These are phyloP conservation scores for Vitis hybrid DNA, from an alignment of 177 flowering plant genomes.

Conservation along the genomic window DNA sequence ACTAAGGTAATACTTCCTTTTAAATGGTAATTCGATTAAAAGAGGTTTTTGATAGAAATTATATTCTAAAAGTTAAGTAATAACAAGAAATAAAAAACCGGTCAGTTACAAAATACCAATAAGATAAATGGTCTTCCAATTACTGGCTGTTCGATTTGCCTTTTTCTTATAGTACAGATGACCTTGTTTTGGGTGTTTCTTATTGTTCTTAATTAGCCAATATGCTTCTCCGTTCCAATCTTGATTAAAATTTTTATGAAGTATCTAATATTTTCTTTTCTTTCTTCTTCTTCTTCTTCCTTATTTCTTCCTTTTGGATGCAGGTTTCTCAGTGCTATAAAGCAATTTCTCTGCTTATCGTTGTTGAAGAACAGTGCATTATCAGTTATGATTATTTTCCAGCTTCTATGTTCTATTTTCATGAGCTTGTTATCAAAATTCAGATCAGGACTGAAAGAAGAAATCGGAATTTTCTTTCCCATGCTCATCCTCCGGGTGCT, in stretches of 20 bases:
- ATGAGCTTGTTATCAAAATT: slow-evolving; percentile 68
- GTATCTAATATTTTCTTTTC: neutral
- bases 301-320: neutral
- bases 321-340: slow-evolving; percentile 74
- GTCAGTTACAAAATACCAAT: no score
- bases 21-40: no score
- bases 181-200: neutral
- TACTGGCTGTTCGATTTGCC: neutral
- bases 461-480: slow-evolving; percentile 93
- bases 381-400: slow-evolving; percentile 94
- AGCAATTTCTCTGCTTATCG: slow-evolving; percentile 90
- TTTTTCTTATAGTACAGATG: neutral
- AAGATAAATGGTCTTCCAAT: no score
- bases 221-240: neutral
- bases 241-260: neutral
- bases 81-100: no score
- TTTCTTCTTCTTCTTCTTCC: no score
- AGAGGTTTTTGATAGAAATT: no score
- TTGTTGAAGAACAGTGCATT: slow-evolving; percentile 95
- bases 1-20: no score
- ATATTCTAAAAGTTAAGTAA: no score
- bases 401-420: slow-evolving; percentile 90
- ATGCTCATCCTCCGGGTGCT: slow-evolving; percentile 96
- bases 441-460: slow-evolving; percentile 86
- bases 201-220: neutral